phyloP scores from a whole-genome alignment of 345 rosid genomes.

The Rhizophora apiculata region DNA sequence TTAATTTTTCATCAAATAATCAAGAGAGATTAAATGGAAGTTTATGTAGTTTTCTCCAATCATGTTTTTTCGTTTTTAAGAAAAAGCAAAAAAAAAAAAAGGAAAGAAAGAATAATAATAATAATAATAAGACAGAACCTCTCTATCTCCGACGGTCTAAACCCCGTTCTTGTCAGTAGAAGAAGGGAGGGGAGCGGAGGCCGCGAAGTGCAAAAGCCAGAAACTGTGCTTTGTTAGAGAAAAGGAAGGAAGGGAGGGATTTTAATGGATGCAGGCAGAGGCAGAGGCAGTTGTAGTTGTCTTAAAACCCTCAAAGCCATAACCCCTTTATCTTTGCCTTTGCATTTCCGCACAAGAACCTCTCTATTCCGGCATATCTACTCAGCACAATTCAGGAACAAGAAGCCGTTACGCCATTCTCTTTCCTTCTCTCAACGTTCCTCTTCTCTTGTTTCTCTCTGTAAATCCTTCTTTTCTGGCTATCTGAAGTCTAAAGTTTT shows the following conservation, averaged over 20 bases:
- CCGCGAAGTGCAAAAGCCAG: too few species aligned
- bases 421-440: slow-evolving; percentile 21
- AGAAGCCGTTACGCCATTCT: slow-evolving; percentile 20
- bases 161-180: too few species aligned
- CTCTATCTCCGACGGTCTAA: too few species aligned
- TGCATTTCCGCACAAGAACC: slow-evolving; percentile 27
- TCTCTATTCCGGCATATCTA: slow-evolving; percentile 29
- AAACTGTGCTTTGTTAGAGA: too few species aligned
- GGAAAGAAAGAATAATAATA: too few species aligned
- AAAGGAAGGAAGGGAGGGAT: not conserved
- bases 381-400: slow-evolving; percentile 28
- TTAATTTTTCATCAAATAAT: too few species aligned
- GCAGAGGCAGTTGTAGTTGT: slow-evolving; percentile 18
- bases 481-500: not conserved
- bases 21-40: too few species aligned
- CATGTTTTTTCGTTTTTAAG: too few species aligned
- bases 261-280: slow-evolving; percentile 16
- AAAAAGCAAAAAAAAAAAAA: too few species aligned
- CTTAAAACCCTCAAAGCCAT: slow-evolving; percentile 34
- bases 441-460: slow-evolving; percentile 36
- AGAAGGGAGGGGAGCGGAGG: too few species aligned
- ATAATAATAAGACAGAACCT: too few species aligned
- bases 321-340: slow-evolving; percentile 30
- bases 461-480: slow-evolving; percentile 21
- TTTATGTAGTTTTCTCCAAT: too few species aligned